Conservation (phyloP, 331 rosid species). For the Malus hybrid region DNA sequence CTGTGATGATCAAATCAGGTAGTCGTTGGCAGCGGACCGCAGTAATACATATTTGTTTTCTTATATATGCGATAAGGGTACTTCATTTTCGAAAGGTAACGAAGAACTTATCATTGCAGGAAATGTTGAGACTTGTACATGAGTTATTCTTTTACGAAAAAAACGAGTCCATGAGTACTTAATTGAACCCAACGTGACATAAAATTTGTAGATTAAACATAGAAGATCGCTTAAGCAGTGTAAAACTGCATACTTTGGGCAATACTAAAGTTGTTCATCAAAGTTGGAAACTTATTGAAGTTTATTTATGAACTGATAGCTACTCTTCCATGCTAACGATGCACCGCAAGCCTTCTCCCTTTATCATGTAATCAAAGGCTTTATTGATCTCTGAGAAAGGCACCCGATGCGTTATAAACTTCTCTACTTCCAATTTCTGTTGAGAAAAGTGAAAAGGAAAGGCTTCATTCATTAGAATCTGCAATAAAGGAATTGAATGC, state of each 20-base stretch:
- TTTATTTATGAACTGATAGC: not conserved
- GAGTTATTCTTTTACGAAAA: too few species aligned
- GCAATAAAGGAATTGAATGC: not conserved
- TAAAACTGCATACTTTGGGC: not conserved
- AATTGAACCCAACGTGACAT: not conserved
- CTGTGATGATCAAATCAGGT: too few species aligned
- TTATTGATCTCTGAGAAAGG: slow-evolving; percentile 18
- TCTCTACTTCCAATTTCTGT: slow-evolving; percentile 12
- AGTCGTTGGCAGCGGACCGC: too few species aligned
- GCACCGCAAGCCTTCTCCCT: slow-evolving; percentile 16
- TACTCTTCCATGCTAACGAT: slow-evolving; percentile 17
- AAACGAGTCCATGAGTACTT: too few species aligned
- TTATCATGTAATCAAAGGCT: slow-evolving; percentile 19
- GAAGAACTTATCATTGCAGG: too few species aligned
- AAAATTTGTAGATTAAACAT: not conserved
- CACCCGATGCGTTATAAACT: slow-evolving; percentile 12
- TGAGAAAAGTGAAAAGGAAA: not conserved
- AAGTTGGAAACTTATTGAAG: not conserved
- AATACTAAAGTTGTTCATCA: not conserved
- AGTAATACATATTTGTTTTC: too few species aligned
- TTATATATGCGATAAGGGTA: too few species aligned
- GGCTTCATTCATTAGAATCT: not conserved
- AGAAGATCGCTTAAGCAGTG: not conserved
- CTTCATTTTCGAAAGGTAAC: too few species aligned
- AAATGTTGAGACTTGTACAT: too few species aligned